Percentiles rank a stretch among this genome's conserved stretches.
Evolutionary conservation across 164 flowering plant genomes (phyloP).

Genomic region (Piper longum): DNA sequence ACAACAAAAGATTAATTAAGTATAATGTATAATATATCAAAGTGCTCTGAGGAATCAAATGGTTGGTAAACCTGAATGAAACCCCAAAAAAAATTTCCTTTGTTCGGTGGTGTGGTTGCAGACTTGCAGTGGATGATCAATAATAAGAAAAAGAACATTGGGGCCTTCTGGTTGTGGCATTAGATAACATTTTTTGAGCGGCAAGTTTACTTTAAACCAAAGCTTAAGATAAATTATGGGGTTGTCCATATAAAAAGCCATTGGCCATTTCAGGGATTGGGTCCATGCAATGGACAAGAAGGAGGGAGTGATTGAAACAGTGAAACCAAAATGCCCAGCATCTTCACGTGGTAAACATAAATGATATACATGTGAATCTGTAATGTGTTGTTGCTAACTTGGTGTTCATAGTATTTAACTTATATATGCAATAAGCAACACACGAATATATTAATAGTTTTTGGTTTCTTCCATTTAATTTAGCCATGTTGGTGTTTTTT

Average conservation of each 20-base stretch:
- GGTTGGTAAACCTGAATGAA: neutral
- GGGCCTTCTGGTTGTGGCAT: conserved; percentile 10
- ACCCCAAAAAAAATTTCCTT: conserved; percentile 5
- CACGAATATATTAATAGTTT: neutral
- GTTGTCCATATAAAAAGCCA: neutral
- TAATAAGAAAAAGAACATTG: conserved; percentile 9
- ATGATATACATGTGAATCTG: neutral
- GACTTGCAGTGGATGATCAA: conserved; percentile 1
- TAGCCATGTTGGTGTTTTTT: neutral
- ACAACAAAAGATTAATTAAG: too few relatives aligned
- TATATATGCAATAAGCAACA: too few relatives aligned
- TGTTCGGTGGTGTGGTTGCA: conserved; percentile 15
- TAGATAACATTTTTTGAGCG: conserved; percentile 14
- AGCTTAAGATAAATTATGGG: neutral
- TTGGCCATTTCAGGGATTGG: conserved; percentile 1
- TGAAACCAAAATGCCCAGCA: conserved; percentile 5
- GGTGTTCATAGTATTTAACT: too few relatives aligned
- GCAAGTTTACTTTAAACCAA: conserved; percentile 4
- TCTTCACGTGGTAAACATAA: conserved; percentile 4
- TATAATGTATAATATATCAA: too few relatives aligned
- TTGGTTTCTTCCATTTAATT: neutral
- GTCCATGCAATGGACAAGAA: neutral
- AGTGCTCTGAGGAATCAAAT: neutral
- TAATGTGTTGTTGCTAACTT: neutral
- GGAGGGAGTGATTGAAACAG: conserved; percentile 2